Evolutionary conservation across 106 monocot species (phyloP), one percentile per base, ranked within the genome.

Genomic region (Dioscorea dumetorum): DNA sequence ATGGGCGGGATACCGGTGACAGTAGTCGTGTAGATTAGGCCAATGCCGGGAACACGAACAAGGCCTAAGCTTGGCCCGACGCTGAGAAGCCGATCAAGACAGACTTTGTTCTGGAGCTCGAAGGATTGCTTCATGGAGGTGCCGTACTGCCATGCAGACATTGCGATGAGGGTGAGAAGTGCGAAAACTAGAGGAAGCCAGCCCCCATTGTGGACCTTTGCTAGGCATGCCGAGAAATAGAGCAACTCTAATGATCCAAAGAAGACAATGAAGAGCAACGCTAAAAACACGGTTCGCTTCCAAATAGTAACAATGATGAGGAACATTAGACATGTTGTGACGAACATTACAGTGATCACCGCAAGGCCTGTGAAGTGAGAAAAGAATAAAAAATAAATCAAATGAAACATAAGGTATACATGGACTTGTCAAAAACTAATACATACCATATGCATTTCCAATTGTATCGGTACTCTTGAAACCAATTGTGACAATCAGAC

Each of bases 381-480:
- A 41, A 41, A n/a, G n/a, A 41, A 41, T 41, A 48, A 31, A 31
- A 14, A 24, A 67, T 2, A 33, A 64, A 20, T 68, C 41, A 49
- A 70, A 18, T 41, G 24, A 41, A 19, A 18, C 35, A 63, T 10
- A 24, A 5, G 8, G 4, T 12, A 51, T 13, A 60, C 48, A 60
- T 4, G 11, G 31, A 41, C 0, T 41, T 41, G 41, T 28, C 28
- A 3, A 28, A 28, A 41, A 6, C 3, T 3, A 41, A 33, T 16
- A 73, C 68, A 22, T 67, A 94, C 94, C 94, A 79, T 90, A 94
- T 33, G 94, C 94, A 73, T 94, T 82, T 52, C 87, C 94, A 54
- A 94, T 94, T 68, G 67, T 54, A 22, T 76, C 41, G 9, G 84
- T 80, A 50, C 87, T 74, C 69, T 72, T 81, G 69, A 94, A 90